Evolutionary conservation across 768 basidiomycete species (phyloP), one percentile per base, ranked within the genome.

Genomic region (Lactarius deliciosus): DNA sequence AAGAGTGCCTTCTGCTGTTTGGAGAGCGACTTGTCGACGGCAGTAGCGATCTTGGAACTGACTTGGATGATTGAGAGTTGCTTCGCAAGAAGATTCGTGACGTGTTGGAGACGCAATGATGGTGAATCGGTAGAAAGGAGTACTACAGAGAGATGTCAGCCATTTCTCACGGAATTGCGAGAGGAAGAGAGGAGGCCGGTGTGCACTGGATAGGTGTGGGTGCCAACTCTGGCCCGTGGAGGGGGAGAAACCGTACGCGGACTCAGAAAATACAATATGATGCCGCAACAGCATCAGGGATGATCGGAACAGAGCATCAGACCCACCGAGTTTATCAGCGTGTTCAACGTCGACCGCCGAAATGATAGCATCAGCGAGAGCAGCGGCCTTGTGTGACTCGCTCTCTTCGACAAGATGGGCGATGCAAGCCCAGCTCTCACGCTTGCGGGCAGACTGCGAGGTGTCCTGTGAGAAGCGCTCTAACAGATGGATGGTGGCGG

Each of bases 1-100:
- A 92, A 93, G 72, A 88, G 89, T 66, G 92, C 92, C 72, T 93
- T 93, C 76, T 94, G 92, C 71, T 93, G 92, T 64, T 90, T 92
- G 32, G 89, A 90, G n/a, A 93, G 82, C 5, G 86, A 87, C 74
- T 94, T 91, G 69, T 91, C 90, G 13, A 94, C 88, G 22, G 89
- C 87, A 32, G 85, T 83, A 5, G 90, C 86, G 61, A 93, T 91
- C 79, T 90, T 92, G 74, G 87, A 86, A 16, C 88, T 85, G 0
- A 94, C 89, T 75, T 94, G 92, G 25, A 86, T 85, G 43, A 93
- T 92, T 50, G 90, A 89, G 3, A 86, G 79, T 60, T 89, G 87
- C 71, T 92, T 93, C 56, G 86, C 76, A 73, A 93, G 88, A 13
- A 92, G 81, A 62, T 85, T 82, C 10, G 89, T 87, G 1, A 90